These are phyloP conservation scores for Capronia coronata DNA, from an alignment of 2,329 filamentous ascomycete species.

Conservation along the genomic window DNA sequence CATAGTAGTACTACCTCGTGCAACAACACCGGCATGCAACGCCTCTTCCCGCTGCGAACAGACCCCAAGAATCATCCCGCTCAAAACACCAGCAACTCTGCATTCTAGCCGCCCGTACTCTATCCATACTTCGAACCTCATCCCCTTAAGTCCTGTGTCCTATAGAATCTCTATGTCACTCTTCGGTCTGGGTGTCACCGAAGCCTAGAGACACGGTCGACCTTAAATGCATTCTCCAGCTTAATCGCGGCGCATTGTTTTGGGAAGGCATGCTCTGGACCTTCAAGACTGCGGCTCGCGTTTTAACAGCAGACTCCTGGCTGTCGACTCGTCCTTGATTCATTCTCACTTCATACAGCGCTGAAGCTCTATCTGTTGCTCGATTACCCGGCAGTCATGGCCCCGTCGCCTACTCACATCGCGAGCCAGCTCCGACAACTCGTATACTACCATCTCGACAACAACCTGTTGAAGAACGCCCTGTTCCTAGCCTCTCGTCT, in stretches of 20 bases:
- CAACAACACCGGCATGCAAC: not conserved
- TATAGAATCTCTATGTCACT: not conserved
- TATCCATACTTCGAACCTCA: constrained; percentile 8
- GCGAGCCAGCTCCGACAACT: constrained; percentile 58
- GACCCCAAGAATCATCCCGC: constrained; percentile 1
- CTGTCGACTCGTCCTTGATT: not conserved
- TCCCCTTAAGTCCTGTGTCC: constrained; percentile 1
- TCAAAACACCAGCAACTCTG: constrained; percentile 11
- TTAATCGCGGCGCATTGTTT: constrained; percentile 19
- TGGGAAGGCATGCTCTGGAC: constrained; percentile 10
- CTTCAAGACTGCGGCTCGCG: constrained; percentile 7
- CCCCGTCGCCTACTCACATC: constrained; percentile 48
- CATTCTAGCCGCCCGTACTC: constrained; percentile 7
- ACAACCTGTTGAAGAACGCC: constrained; percentile 79
- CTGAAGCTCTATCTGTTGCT: not conserved
- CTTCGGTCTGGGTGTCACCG: not conserved
- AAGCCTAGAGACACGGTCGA: not conserved
- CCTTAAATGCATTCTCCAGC: constrained; percentile 11
- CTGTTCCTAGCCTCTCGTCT: constrained; percentile 89
- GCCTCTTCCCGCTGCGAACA: constrained; percentile 1
- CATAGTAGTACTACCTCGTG: too few relatives aligned
- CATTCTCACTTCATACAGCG: not conserved
- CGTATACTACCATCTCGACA: constrained; percentile 75
- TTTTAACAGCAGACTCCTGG: constrained; percentile 1
- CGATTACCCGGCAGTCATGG: constrained; percentile 45